Evolutionary conservation across 1,284 basidiomycete species (phyloP), one percentile per base, ranked within the genome.

Genomic region (Flammula alnicola): DNA sequence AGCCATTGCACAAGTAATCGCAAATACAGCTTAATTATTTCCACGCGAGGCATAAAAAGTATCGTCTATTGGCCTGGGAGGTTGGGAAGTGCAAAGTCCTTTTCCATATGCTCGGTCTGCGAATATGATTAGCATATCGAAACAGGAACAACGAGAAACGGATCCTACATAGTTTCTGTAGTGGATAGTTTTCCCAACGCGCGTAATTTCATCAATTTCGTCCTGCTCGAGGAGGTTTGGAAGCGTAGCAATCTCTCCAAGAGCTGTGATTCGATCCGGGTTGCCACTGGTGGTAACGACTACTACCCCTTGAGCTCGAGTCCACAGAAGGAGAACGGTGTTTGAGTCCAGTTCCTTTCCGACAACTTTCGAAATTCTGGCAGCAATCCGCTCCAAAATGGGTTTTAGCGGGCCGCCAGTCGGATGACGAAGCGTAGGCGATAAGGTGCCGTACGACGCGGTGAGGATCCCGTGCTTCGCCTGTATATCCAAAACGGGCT

Each of bases 131-230:
- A 54, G 29, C 36, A 30, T 17, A 20, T 23, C 23, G 19, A 29
- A 25, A 29, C 9, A 40, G 6, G 12, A 14, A 26, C 12, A 30
- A 27, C 17, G 17, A 17, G 42, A 17, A 27, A 22, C 22, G n/a
- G 14, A 68, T 66, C 37, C 50, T n/a, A 71, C 67, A 59, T 67
- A 70, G 45, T 62, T 36, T 17, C 72, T 61, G 64, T 72, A 81
- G 61, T 82, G 76, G 16, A 77, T 52, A 41, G 69, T 73, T 56
- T 68, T 70, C 8, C 78, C 80, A 5, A 72, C 62, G 10, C 63
- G 62, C 20, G 72, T 71, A 42, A 83, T 78, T 58, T 77, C 75
- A n/a, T 70, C 62, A 8, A 81, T 64, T 53, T 82, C 78, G 19
- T 66, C 68, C 22, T 62, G 37, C 7, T 64, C 68, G 35, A 81